Evolutionary conservation across 2,329 filamentous ascomycete species (phyloP).

Genomic region (Paraconiothyrium brasiliense): DNA sequence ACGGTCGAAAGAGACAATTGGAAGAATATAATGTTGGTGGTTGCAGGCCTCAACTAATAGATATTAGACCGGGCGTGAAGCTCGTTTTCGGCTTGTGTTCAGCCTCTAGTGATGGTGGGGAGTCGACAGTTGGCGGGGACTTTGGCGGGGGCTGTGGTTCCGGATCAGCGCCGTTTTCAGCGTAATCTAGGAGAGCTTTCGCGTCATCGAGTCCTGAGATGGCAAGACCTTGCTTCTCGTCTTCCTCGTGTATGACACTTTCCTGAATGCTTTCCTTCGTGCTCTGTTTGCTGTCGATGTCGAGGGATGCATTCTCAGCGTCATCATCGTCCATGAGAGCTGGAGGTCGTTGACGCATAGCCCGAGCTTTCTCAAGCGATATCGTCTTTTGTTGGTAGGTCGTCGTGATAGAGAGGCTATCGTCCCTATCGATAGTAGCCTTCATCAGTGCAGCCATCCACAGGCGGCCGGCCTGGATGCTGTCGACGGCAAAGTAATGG

Average conservation of each 20-base stretch:
- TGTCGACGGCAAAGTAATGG: constrained; percentile 97
- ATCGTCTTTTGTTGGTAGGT: constrained; percentile 99
- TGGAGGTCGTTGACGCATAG: constrained; percentile 88
- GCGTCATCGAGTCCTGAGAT: constrained; percentile 50
- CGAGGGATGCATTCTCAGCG: constrained; percentile 40
- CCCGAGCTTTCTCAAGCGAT: constrained; percentile 84
- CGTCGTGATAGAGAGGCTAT: constrained; percentile 78
- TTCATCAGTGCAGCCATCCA: constrained; percentile 99
- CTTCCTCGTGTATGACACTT: constrained; percentile 49
- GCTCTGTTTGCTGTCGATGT: constrained; percentile 39
- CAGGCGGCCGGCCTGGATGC: constrained; percentile 82
- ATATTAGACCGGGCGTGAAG: constrained; percentile 20
- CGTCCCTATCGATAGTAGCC: constrained; percentile 94
- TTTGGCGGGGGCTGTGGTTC: neutral
- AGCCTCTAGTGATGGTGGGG: neutral
- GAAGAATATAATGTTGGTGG: neutral
- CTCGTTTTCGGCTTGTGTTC: constrained; percentile 24
- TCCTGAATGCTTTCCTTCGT: constrained; percentile 48
- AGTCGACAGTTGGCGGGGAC: constrained; percentile 11
- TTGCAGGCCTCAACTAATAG: constrained; percentile 13
- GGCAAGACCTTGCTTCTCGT: constrained; percentile 48
- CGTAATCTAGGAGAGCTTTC: constrained; percentile 45
- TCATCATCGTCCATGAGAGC: constrained; percentile 74
- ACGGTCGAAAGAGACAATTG: constrained; percentile 8
- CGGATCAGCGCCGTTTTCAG: constrained; percentile 32